A percentile compares a stretch with the other conserved stretches of the same genome.
Evolutionary conservation across 1,139 yeast genomes (phyloP).

Genomic region (Kodamaea fungicola): DNA sequence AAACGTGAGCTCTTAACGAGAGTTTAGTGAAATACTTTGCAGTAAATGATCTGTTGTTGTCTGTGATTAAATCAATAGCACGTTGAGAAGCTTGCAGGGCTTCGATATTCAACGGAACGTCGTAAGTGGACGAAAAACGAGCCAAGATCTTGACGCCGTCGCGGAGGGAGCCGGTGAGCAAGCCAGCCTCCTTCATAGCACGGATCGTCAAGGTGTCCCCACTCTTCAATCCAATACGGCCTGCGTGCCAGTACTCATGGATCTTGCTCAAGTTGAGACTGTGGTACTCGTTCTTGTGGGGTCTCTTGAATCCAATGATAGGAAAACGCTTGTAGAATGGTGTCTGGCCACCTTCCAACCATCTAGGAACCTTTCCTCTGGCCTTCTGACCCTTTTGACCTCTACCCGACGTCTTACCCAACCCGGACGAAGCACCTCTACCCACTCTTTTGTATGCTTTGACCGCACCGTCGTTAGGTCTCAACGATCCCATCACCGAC

Average conservation of each 20-base stretch:
- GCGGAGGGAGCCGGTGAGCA: conserved; percentile 64
- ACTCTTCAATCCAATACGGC: conserved; percentile 61
- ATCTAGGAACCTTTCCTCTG: conserved; percentile 81
- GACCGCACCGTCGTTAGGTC: conserved; percentile 42
- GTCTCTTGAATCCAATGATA: conserved; percentile 78
- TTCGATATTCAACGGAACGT: conserved; percentile 66
- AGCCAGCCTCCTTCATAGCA: conserved; percentile 68
- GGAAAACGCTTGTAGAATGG: conserved; percentile 89
- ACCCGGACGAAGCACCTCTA: conserved; percentile 94
- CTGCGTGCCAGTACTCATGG: conserved; percentile 60
- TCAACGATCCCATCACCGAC: conserved; percentile 35
- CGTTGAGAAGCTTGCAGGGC: conserved; percentile 76
- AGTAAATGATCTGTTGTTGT: conserved; percentile 66
- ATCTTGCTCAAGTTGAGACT: conserved; percentile 58
- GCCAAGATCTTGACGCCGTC: conserved; percentile 85
- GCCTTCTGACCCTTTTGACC: conserved; percentile 99
- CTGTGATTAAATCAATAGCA: conserved; percentile 74
- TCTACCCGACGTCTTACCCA: conserved; percentile 92
- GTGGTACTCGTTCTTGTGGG: conserved; percentile 45
- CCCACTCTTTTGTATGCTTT: conserved; percentile 69
- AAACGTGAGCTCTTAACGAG: conserved; percentile 69
- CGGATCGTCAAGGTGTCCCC: conserved; percentile 62
- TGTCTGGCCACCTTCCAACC: conserved; percentile 99
- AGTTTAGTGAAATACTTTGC: conserved; percentile 68
- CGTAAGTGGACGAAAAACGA: conserved; percentile 55